A percentile compares a stretch with the other conserved stretches of the same genome.
phyloP scores from a whole-genome alignment of 2,329 filamentous ascomycete species.

The Aspergillus ochraceus region DNA sequence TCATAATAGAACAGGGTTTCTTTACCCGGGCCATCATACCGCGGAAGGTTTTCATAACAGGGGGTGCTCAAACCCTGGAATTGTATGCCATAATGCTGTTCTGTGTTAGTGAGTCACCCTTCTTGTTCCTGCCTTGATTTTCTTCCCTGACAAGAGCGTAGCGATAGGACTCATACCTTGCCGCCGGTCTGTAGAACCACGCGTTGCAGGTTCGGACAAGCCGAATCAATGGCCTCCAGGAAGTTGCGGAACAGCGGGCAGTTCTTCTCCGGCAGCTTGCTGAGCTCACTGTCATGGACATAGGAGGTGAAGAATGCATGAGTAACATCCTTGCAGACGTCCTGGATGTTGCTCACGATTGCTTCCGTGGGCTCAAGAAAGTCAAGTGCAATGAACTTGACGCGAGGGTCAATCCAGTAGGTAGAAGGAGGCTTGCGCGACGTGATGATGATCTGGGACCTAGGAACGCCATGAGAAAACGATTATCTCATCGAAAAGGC shows the following conservation, averaged over 20 bases:
- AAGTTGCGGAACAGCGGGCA: slow-evolving; percentile 8
- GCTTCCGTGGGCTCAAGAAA: not conserved
- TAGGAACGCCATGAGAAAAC: not conserved
- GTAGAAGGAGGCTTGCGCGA: slow-evolving; percentile 4
- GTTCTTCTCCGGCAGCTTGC: not conserved
- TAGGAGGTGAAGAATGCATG: slow-evolving; percentile 12
- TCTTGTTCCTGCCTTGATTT: no score
- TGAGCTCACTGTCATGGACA: slow-evolving; percentile 6
- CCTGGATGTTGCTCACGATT: not conserved
- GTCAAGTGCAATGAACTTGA: slow-evolving; percentile 5
- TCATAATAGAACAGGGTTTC: slow-evolving; percentile 5
- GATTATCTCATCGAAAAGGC: no score
- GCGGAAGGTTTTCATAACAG: not conserved
- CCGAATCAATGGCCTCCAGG: slow-evolving; percentile 1
- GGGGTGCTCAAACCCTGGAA: not conserved
- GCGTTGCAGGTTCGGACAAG: not conserved
- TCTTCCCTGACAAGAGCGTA: no score
- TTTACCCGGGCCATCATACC: not conserved
- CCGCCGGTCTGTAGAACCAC: slow-evolving; percentile 7
- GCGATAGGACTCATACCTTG: slow-evolving; percentile 1
- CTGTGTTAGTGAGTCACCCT: no score
- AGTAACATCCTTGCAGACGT: not conserved
- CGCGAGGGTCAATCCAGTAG: slow-evolving; percentile 4
- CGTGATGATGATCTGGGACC: slow-evolving; percentile 7
- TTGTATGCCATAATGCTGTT: not conserved